Evolutionary conservation across 1,139 yeast genomes (phyloP), one percentile per base, ranked within the genome.

Genomic region (Yamadazyma songkhlaensis): DNA sequence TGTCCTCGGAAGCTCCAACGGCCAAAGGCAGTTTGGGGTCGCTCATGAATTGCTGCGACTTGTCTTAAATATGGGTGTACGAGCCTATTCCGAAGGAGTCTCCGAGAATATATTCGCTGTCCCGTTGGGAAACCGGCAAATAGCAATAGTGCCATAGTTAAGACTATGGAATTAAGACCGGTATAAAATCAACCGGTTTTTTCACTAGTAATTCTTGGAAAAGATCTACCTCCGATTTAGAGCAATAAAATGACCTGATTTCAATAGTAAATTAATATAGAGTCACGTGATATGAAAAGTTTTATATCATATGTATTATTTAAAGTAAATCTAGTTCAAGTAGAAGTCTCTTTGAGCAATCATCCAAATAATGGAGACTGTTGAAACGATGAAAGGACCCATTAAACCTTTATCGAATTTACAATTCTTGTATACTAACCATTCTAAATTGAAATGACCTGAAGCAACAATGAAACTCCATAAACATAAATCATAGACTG

Each of bases 391-490:
- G 51, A 88, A 72, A 9, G 98, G 98, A 5, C 98, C 97, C 40
- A 80, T 69, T 41, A 92, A 75, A 2, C 97, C 97, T 49, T 84
- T 85, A 37, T 95, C 97, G 31, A 88, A 74, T 58, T 78, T 82
- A 51, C 94, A 84, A 23, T 95, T 89, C 40, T 77, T 75, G 67
- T 68, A 92, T 32, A 81, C 62, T 34, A 87, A 64, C 89, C 95
- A 86, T 61, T 92, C 98, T 32, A 82, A 67, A 34, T 79, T 73
- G 54, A 92, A 92, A 64, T 92, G 98, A 50, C 75, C 67, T 30
- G 85, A 81, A 6, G 98, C 98, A 43, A 92, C 79, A 28, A 78
- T 62, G 57, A 84, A 92, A n/a, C 95, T 81, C 62, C 85, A 83
- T 54, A 87, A 75, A 23, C 94, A 84, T 50, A 92, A 70, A 51